A percentile compares a stretch with the other conserved stretches of the same genome.
Evolutionary conservation across 1,284 basidiomycete genomes (phyloP).

Genomic region (Exobasidium rhododendri): DNA sequence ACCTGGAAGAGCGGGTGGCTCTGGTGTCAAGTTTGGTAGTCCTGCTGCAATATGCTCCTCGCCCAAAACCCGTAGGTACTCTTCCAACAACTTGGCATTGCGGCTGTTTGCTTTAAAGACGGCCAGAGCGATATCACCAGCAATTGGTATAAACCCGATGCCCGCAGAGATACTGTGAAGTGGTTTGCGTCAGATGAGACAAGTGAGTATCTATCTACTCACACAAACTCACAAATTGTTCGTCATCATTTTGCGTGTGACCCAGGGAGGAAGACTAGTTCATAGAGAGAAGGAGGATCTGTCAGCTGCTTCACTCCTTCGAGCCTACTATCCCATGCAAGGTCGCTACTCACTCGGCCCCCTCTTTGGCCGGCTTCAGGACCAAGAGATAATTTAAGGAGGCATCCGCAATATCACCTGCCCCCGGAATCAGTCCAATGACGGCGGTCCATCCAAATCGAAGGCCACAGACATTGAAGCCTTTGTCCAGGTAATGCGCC

Average conservation of each 20-base stretch:
- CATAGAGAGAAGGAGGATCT: background rate
- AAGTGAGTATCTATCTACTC: background rate
- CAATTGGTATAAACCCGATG: slow-evolving; percentile 72
- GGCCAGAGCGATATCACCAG: slow-evolving; percentile 73
- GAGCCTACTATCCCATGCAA: slow-evolving; percentile 9
- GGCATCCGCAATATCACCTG: slow-evolving; percentile 68
- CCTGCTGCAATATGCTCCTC: slow-evolving; percentile 42
- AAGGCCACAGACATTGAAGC: slow-evolving; percentile 76
- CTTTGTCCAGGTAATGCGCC: slow-evolving; percentile 88
- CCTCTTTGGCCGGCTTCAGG: slow-evolving; percentile 68
- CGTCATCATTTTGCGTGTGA: slow-evolving; percentile 61
- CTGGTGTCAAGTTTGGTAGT: slow-evolving; percentile 32
- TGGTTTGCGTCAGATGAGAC: background rate
- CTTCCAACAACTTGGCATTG: slow-evolving; percentile 63
- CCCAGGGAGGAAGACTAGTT: slow-evolving; percentile 30
- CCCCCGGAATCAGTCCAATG: slow-evolving; percentile 68
- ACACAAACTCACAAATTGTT: slow-evolving; percentile 61
- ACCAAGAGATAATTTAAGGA: slow-evolving; percentile 74
- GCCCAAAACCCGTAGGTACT: slow-evolving; percentile 34
- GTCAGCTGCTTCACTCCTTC: slow-evolving; percentile 2
- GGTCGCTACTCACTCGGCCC: slow-evolving; percentile 60
- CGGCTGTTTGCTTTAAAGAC: slow-evolving; percentile 83
- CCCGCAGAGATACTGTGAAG: slow-evolving; percentile 63
- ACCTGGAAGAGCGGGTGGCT: slow-evolving; percentile 15
- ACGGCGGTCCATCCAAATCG: slow-evolving; percentile 73